Percentiles rank a stretch among this genome's conserved stretches.
phyloP scores from a whole-genome alignment of 2,329 filamentous ascomycete species.

The Parastagonospora avenae region DNA sequence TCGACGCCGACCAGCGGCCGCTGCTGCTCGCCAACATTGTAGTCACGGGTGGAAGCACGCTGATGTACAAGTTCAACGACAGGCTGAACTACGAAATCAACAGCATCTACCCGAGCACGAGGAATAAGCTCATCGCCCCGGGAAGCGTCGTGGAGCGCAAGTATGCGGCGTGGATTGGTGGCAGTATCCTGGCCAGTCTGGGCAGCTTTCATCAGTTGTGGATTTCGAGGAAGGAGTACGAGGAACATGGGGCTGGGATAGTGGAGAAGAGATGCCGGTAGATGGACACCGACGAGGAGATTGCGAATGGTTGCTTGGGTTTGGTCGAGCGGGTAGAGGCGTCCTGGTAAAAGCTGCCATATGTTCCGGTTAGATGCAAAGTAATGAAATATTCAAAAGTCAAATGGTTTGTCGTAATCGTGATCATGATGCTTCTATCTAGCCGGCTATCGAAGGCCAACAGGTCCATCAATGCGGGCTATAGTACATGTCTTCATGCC shows the following conservation, averaged over 20 bases:
- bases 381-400: not conserved
- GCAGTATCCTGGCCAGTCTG: constrained; percentile 91
- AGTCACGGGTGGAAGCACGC: constrained; percentile 83
- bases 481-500: constrained; percentile 28
- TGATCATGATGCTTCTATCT: constrained; percentile 22
- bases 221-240: constrained; percentile 97
- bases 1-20: constrained; percentile 87
- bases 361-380: constrained; percentile 1
- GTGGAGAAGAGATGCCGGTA: constrained; percentile 97
- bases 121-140: constrained; percentile 86
- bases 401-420: constrained; percentile 6
- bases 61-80: constrained; percentile 92
- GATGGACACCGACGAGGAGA: not conserved
- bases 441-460: constrained; percentile 2
- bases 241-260: constrained; percentile 88
- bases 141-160: constrained; percentile 86
- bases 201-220: constrained; percentile 99
- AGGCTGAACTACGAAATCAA: constrained; percentile 84
- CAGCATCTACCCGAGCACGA: constrained; percentile 79
- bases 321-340: not conserved
- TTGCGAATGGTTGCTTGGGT: not conserved
- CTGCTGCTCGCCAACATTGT: constrained; percentile 88
- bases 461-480: constrained; percentile 8
- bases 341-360: constrained; percentile 4
- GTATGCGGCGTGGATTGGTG: constrained; percentile 95